Evolutionary conservation across 148 eudicot genomes (phyloP).

Genomic region (Heliamphora exappendiculata): DNA sequence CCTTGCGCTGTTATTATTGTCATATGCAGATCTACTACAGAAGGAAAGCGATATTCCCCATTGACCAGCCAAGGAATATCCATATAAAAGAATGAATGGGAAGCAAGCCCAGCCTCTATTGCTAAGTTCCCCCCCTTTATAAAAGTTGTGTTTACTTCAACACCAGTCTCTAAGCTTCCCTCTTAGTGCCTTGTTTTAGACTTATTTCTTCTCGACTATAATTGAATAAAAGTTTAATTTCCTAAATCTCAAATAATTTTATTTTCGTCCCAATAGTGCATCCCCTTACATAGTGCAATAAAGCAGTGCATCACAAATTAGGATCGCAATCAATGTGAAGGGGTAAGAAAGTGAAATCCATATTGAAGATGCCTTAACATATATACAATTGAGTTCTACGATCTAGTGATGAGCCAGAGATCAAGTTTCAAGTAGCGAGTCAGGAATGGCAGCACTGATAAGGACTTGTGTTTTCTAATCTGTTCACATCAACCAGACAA

Average conservation of each 20-base stretch:
- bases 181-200: neutral
- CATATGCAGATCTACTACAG: too few relatives aligned
- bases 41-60: neutral
- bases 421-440: neutral
- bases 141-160: neutral
- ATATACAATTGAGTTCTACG: neutral
- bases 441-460: neutral
- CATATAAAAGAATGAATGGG: neutral
- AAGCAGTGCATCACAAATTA: neutral
- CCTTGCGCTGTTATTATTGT: neutral
- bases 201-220: neutral
- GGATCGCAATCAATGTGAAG: neutral
- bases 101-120: neutral
- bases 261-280: neutral
- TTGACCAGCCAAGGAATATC: neutral
- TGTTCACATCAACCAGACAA: neutral
- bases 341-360: too few relatives aligned
- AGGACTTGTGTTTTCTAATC: neutral
- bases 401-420: neutral
- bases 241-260: neutral
- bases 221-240: neutral
- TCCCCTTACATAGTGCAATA: neutral
- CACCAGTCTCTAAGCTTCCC: neutral
- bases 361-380: neutral
- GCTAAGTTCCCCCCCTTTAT: neutral